Percentiles rank a stretch among this genome's conserved stretches.
phyloP scores from a whole-genome alignment of 805 yeast species.

The Kuraishia floccosa region DNA sequence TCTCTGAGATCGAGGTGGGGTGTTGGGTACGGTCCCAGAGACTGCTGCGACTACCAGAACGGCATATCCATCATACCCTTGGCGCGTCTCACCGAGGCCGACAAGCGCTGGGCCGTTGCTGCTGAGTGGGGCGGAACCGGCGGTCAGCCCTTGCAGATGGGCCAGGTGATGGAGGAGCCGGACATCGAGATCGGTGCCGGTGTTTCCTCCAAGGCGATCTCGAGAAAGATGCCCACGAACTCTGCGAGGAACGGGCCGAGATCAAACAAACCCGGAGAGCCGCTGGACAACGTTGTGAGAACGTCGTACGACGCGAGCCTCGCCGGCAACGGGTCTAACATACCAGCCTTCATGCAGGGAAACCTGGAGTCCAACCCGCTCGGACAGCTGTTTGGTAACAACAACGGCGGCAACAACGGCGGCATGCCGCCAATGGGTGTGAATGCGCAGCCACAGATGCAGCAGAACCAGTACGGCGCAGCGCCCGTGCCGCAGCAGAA shows the following conservation, averaged over 20 bases:
- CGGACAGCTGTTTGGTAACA: constrained; percentile 7
- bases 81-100: constrained; percentile 87
- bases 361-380: constrained; percentile 6
- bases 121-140: constrained; percentile 99
- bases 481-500: constrained; percentile 9
- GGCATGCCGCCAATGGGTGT: no score
- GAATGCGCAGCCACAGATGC: no score
- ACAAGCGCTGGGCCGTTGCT: constrained; percentile 72
- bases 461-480: no score
- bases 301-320: no score
- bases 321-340: no score
- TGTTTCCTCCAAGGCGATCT: constrained; percentile 83
- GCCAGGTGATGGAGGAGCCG: constrained; percentile 88
- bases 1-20: constrained; percentile 91
- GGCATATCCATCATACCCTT: constrained; percentile 86
- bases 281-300: no score
- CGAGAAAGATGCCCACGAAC: constrained; percentile 88
- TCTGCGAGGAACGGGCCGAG: constrained; percentile 78
- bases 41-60: constrained; percentile 89
- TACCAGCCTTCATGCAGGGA: no score
- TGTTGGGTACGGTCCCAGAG: constrained; percentile 98
- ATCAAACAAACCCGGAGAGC: constrained; percentile 29
- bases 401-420: constrained; percentile 1
- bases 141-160: constrained; percentile 68
- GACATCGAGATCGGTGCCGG: constrained; percentile 96